Base-by-base conservation (phyloP, 164 flowering plant species). In the Piper longum region DNA sequence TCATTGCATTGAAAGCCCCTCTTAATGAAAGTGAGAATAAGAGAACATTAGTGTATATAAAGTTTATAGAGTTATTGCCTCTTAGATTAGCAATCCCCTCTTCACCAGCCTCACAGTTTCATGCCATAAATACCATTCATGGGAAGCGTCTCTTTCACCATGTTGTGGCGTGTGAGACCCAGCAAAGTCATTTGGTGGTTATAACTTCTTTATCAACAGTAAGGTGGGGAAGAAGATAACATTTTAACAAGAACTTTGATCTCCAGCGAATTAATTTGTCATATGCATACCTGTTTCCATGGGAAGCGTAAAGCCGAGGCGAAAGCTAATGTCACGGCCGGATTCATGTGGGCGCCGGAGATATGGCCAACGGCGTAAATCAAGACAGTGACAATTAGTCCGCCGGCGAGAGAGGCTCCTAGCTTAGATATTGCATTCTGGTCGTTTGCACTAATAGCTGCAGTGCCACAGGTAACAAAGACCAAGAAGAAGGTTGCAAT, bases 311-410 rank as follows among this genome's bases (percentile, higher is more conserved):
- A 44, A 40, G 73, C 73, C 12, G 87, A 72, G 5, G 97, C 89
- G 52, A 90, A 86, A 36, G 97, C 89, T 5, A 83, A 51, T 36
- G 95, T 86, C 64, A 90, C 88, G 5, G 97, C 92, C 0, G 92
- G 97, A 77, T 90, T 87, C 92, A 90, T 85, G 69, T 86, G 95
- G 1, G 97, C 95, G 17, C 97, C 97, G 0, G 95, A 90, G 62
- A 90, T 71, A 68, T 90, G 97, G 7, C 97, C 97, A 0, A 88
- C 91, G 0, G 92, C 81, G 52, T 86, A 86, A 61, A 88, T 90
- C 97, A 90, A 82, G 26, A 86, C 92, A 0, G 88, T 86, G 16
- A 90, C 95, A 0, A 88, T 77, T 5, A 90, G 86, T 3, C 97
- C 97, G 4, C 95, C 91, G 0, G 87, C 90, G 7, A 90, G 51